Evolutionary conservation across 169 alveolate genomes (phyloP).

Genomic region (Perkinsus olseni): DNA sequence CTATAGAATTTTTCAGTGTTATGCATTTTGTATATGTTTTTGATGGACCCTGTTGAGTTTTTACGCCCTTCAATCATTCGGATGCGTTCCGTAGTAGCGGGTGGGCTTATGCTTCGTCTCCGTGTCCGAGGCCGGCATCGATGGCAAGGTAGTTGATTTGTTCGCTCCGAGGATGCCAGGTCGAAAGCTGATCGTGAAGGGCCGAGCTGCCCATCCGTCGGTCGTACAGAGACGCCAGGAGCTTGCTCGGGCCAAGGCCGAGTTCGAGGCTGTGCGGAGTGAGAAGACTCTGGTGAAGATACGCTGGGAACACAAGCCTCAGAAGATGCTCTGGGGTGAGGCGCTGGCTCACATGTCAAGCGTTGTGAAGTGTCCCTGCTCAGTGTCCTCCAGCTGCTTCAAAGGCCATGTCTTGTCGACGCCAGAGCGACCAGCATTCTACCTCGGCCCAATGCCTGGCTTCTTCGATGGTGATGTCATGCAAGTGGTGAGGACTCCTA

Average conservation of each 20-base stretch:
- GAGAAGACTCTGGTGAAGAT: conserved; percentile 1
- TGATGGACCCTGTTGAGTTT: not conserved
- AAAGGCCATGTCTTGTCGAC: not conserved
- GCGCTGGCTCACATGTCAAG: not conserved
- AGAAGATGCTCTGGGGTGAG: not conserved
- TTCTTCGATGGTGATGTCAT: not conserved
- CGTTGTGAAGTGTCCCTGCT: not conserved
- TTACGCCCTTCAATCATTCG: not conserved
- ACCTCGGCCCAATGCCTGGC: not conserved
- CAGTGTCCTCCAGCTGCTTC: not conserved
- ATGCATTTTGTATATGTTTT: not conserved
- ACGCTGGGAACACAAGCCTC: not conserved
- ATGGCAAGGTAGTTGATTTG: too few species aligned
- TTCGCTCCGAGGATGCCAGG: not conserved
- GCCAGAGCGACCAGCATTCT: not conserved
- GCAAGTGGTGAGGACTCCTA: not conserved
- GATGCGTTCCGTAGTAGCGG: too few species aligned
- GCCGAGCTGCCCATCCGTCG: not conserved
- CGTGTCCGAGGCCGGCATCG: too few species aligned
- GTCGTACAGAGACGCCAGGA: not conserved
- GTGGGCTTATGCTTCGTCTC: too few species aligned
- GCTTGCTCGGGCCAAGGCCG: not conserved
- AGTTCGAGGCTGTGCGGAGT: not conserved
- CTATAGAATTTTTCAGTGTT: not conserved
- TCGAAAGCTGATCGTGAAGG: not conserved